Evolutionary conservation across 441 rosid genomes (phyloP), one percentile per base, ranked within the genome.

Genomic region (Breynia disticha): DNA sequence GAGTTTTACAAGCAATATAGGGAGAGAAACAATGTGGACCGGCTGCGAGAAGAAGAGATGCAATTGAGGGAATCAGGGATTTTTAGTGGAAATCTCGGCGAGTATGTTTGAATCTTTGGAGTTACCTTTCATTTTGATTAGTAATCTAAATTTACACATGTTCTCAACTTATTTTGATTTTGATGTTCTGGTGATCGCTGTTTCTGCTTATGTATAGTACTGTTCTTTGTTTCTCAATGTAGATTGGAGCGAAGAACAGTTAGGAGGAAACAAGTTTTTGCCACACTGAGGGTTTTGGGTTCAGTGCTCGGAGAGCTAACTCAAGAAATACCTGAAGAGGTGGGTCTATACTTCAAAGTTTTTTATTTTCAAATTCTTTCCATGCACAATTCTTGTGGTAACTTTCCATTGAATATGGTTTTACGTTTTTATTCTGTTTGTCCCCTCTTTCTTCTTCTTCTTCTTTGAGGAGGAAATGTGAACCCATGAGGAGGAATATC

Each of bases 261-360:
- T 49, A 88, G 72, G 76, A 81, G 95, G 75, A 88, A 86, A 68
- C 76, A 79, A 67, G 90, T 88, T 42, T 88, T 75, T 70, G 97
- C 88, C 46, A 93, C 95, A 9, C 74, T 93, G 42, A 86, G 75
- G 72, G 95, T 93, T 70, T 63, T 93, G 51, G 94, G 97, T 48
- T 78, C 77, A 46, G 97, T 93, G 56, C 78, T 93, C 74, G 80
- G 67, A 79, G 84, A 93, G 78, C 70, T 93, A 66, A 70, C 83
- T 20, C 66, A 80, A 70, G 97, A 93, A 48, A 76, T 88, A 45
- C 97, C 98, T 45, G 93, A 79, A 60, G 98, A 86, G 95, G 98
- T 91, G 67, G 43, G 75, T 57, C 60, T 37, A 21, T 58, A 15
- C 63, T 67, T 56, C 41, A 16, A 21, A 22, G 50, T 57, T 56